These are phyloP conservation scores for Ustilago loliicola DNA, from an alignment of 1,284 basidiomycete species.

Conservation along the genomic window DNA sequence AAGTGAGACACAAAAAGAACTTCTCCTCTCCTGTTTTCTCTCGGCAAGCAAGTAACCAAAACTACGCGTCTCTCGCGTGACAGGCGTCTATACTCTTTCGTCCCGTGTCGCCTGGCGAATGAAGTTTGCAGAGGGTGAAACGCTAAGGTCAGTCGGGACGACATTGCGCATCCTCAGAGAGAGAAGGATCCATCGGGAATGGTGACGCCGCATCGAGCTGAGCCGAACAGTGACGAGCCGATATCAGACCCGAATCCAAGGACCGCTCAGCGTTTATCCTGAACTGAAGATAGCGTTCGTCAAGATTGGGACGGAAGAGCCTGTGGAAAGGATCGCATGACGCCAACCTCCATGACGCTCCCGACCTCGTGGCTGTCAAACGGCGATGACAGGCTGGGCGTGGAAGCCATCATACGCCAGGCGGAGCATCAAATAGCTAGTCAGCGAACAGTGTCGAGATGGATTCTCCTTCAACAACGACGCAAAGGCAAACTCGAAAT, in stretches of 20 bases:
- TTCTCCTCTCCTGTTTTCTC: background rate
- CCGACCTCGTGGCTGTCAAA: background rate
- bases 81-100: background rate
- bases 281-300: background rate
- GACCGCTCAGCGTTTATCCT: background rate
- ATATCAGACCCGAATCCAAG: background rate
- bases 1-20: conserved; percentile 9
- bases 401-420: conserved; percentile 24
- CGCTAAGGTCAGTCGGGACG: too few species aligned
- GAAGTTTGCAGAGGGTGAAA: background rate
- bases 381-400: conserved; percentile 32
- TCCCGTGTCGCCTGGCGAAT: background rate
- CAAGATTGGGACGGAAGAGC: background rate
- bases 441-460: background rate
- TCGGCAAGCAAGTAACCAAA: background rate
- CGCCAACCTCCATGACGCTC: background rate
- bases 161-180: too few species aligned
- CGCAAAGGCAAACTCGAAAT: background rate
- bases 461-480: conserved; percentile 3
- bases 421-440: background rate
- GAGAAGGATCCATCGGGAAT: background rate
- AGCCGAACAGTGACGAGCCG: background rate
- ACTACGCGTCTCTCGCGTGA: background rate
- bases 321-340: background rate
- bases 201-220: background rate